Conservation (phyloP, 148 eudicot species). For the Diospyros lotus region DNA sequence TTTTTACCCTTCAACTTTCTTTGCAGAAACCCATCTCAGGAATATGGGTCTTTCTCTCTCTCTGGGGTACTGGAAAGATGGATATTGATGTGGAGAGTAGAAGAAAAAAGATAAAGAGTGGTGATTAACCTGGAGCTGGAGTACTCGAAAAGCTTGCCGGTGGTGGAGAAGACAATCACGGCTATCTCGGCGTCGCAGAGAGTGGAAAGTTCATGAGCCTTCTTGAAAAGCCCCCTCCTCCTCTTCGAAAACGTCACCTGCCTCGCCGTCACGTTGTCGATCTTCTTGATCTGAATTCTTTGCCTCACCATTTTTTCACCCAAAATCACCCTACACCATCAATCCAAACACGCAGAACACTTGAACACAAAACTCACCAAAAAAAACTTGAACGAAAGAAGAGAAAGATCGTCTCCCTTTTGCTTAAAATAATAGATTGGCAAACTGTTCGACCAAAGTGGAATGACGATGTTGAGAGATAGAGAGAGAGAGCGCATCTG, state of each 20-base stretch:
- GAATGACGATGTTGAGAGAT: neutral
- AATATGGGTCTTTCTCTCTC: too few species aligned
- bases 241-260: constrained; percentile 28
- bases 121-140: constrained; percentile 20
- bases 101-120: neutral
- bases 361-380: neutral
- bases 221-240: constrained; percentile 30
- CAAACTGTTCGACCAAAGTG: neutral
- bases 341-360: neutral
- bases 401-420: too few species aligned
- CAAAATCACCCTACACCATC: neutral
- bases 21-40: too few species aligned
- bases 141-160: constrained; percentile 23
- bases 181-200: constrained; percentile 25
- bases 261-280: constrained; percentile 21
- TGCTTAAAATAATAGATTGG: too few species aligned
- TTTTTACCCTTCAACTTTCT: too few species aligned
- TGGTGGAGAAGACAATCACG: constrained; percentile 25
- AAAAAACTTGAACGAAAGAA: neutral
- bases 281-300: constrained; percentile 25
- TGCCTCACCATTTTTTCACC: constrained; percentile 21
- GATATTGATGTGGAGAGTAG: neutral
- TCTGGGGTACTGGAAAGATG: too few species aligned
- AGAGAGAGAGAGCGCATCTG: too few species aligned
- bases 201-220: constrained; percentile 24